A percentile compares a stretch with the other conserved stretches of the same genome.
phyloP scores from a whole-genome alignment of 2,329 filamentous ascomycete species.

The Byssochlamys sp. region DNA sequence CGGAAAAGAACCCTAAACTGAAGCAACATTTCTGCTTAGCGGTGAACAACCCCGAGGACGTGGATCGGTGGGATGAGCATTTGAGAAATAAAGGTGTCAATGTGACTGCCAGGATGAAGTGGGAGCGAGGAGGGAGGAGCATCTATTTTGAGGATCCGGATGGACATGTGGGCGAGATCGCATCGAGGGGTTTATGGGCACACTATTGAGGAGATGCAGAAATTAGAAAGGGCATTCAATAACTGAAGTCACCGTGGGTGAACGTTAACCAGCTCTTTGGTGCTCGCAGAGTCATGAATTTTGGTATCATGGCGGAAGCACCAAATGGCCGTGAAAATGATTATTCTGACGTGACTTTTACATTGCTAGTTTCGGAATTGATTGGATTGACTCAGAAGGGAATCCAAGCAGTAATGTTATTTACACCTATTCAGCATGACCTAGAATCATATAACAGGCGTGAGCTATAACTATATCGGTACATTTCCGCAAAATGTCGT shows the following conservation, averaged over 20 bases:
- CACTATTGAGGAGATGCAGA: slow-evolving; percentile 11
- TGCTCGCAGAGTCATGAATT: neutral
- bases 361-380: too few species aligned
- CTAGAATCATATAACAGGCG: too few species aligned
- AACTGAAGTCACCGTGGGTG: neutral
- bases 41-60: slow-evolving; percentile 13
- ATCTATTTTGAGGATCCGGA: slow-evolving; percentile 23
- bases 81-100: slow-evolving; percentile 14
- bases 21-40: slow-evolving; percentile 22
- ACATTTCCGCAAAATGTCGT: too few species aligned
- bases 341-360: too few species aligned
- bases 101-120: slow-evolving; percentile 16
- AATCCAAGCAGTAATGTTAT: too few species aligned
- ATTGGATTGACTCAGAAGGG: too few species aligned
- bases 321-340: too few species aligned
- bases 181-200: slow-evolving; percentile 20
- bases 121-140: slow-evolving; percentile 19
- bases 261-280: neutral
- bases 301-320: too few species aligned
- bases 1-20: slow-evolving; percentile 4
- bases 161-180: slow-evolving; percentile 22
- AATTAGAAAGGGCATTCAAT: neutral
- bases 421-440: too few species aligned
- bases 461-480: too few species aligned
- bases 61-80: slow-evolving; percentile 16